A percentile compares a stretch with the other conserved stretches of the same genome.
These are phyloP conservation scores for Candida germanica DNA, from an alignment of 805 yeast genomes.

Conservation along the genomic window DNA sequence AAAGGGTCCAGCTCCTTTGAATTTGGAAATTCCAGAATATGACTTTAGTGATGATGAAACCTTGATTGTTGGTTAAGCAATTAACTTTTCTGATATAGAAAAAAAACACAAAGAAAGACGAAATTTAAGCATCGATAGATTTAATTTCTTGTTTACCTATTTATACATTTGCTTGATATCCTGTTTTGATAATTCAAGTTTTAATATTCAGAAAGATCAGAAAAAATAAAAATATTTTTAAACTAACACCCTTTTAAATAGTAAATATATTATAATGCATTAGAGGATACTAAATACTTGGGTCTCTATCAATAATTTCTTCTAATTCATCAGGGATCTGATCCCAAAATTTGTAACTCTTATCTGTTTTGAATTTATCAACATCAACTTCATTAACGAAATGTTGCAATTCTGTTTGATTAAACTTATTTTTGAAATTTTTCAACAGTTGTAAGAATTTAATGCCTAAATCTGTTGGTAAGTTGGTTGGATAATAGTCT, in stretches of 20 bases:
- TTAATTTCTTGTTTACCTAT: conserved; percentile 3
- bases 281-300: neutral
- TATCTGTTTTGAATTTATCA: conserved; percentile 13
- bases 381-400: conserved; percentile 14
- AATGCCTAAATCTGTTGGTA: conserved; percentile 19
- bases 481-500: conserved; percentile 42
- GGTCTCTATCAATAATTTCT: neutral
- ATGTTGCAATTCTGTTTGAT: conserved; percentile 9
- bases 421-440: conserved; percentile 3
- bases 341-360: conserved; percentile 24
- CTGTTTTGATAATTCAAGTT: no score
- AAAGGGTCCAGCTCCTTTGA: conserved; percentile 99
- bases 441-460: conserved; percentile 20
- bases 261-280: neutral
- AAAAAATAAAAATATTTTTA: no score
- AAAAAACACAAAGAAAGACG: no score
- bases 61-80: conserved; percentile 76
- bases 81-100: no score
- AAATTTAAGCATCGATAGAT: conserved; percentile 8
- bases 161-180: no score
- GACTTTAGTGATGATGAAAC: conserved; percentile 75
- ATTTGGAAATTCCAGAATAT: conserved; percentile 94
- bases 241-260: neutral
- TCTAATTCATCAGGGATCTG: conserved; percentile 32
- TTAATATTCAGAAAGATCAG: no score